Evolutionary conservation across 2,329 filamentous ascomycete genomes (phyloP).

Genomic region (Magnaporthales sp.): DNA sequence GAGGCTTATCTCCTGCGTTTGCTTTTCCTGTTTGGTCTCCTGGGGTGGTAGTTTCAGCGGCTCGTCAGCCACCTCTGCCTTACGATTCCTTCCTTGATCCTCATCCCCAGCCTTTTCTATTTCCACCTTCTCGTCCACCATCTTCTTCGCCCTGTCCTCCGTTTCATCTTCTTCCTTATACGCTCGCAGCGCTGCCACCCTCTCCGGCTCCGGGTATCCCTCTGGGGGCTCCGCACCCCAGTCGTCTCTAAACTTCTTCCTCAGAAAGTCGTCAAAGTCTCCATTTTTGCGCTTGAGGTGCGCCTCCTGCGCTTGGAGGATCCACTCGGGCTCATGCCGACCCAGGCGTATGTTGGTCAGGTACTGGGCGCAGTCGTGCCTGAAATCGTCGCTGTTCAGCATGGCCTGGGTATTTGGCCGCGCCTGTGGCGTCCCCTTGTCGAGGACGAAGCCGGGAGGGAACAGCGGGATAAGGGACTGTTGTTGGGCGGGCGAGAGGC

Average conservation of each 20-base stretch:
- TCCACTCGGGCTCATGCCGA: slow-evolving; percentile 43
- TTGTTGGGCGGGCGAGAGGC: slow-evolving; percentile 23
- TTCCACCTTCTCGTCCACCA: neutral
- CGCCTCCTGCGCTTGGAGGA: slow-evolving; percentile 41
- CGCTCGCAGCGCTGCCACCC: neutral
- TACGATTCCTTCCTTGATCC: neutral
- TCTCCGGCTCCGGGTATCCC: slow-evolving; percentile 16
- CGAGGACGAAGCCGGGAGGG: slow-evolving; percentile 24
- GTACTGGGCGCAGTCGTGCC: slow-evolving; percentile 31
- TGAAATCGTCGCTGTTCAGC: slow-evolving; percentile 32
- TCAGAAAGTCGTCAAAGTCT: slow-evolving; percentile 39
- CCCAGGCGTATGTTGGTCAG: slow-evolving; percentile 35
- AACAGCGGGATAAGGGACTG: slow-evolving; percentile 25
- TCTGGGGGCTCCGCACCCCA: slow-evolving; percentile 36
- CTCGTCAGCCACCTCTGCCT: neutral
- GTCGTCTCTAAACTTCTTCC: slow-evolving; percentile 33
- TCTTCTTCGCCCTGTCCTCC: neutral
- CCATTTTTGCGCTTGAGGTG: slow-evolving; percentile 38
- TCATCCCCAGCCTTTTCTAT: neutral
- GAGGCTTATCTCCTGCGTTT: neutral
- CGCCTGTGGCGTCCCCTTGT: slow-evolving; percentile 20
- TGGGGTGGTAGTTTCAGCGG: neutral
- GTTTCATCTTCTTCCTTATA: slow-evolving; percentile 11
- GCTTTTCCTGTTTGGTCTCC: neutral
- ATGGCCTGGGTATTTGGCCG: slow-evolving; percentile 26